Base-by-base conservation (phyloP, 495 filamentous ascomycete species). In the Penicillium macrosclerotiorum region DNA sequence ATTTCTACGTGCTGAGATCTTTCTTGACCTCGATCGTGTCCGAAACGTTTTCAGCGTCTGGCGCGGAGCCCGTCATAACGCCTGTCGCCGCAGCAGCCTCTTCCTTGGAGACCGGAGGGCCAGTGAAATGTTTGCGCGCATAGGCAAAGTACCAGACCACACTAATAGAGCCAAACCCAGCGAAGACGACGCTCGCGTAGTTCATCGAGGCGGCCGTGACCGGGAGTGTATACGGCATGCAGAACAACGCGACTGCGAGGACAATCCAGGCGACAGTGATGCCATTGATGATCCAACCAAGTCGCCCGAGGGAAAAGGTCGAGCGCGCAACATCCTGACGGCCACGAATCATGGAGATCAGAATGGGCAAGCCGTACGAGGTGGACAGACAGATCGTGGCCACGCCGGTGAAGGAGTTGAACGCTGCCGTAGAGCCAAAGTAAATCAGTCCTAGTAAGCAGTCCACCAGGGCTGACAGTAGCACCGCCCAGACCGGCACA, bases 91-190 rank as follows among this genome's bases (percentile, higher is more conserved):
- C 62, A 14, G 42, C 37, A 1, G 55, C 62, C 16, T 71, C 65
- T 26, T 76, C 71, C 22, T 63, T 57, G 34, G 60, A 55, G 13
- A 84, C 57, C 0, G 84, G 83, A 0, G 86, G 86, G 0, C 86
- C 86, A 8, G 68, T 75, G 59, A 88, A 89, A 52, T 84, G 72
- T 62, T 83, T 83, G 46, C 81, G 76, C 26, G 85, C 85, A 72
- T 85, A 81, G 1, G 74, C 70, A 39, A 84, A 74, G 68, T 90
- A 89, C 84, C 84, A 89, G 1, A 74, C 52, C 9, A 78, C 55
- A 30, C 74, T 73, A 42, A 85, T 77, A 13, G 59, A 31, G 4
- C 72, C 78, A 49, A 83, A 83, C 0, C 76, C 79, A 20, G 77
- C 74, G 57, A 86, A 85, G 25, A 85, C 82, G 16, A 80, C 82